Percentiles rank a stretch among this genome's conserved stretches.
phyloP scores from a whole-genome alignment of 495 filamentous ascomycete genomes.

The Darksidea phi region DNA sequence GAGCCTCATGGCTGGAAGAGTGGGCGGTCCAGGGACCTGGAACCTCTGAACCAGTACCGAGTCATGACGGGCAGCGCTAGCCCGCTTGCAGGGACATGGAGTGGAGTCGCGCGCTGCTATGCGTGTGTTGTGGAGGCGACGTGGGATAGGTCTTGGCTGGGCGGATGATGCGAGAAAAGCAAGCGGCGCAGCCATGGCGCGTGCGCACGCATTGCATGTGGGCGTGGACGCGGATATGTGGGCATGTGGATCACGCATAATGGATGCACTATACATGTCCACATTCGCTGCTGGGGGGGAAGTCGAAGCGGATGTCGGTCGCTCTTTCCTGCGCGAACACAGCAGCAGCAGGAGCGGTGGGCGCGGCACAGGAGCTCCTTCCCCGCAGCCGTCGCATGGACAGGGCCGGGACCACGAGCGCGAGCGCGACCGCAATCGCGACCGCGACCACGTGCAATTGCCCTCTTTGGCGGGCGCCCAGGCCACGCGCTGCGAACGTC shows the following conservation, averaged over 20 bases:
- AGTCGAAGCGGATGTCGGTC: too few relatives aligned
- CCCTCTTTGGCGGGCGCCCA: neutral
- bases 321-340: neutral
- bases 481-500: conserved; percentile 11
- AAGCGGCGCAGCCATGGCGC: neutral
- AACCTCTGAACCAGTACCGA: conserved; percentile 26
- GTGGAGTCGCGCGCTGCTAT: too few relatives aligned
- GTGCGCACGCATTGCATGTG: too few relatives aligned
- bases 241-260: too few relatives aligned
- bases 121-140: too few relatives aligned
- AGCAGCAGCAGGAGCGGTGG: neutral
- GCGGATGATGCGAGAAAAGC: neutral
- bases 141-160: too few relatives aligned
- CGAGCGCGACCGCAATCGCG: too few relatives aligned
- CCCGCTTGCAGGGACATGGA: conserved; percentile 15
- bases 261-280: too few relatives aligned
- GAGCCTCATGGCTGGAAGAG: conserved; percentile 8
- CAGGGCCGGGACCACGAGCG: too few relatives aligned
- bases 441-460: conserved; percentile 8
- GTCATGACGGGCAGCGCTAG: conserved; percentile 1
- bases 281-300: too few relatives aligned
- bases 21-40: conserved; percentile 26
- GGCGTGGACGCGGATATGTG: too few relatives aligned
- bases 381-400: conserved; percentile 1
- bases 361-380: neutral